phyloP scores from a whole-genome alignment of 1,139 yeast genomes.

The Ogataea hybrid region DNA sequence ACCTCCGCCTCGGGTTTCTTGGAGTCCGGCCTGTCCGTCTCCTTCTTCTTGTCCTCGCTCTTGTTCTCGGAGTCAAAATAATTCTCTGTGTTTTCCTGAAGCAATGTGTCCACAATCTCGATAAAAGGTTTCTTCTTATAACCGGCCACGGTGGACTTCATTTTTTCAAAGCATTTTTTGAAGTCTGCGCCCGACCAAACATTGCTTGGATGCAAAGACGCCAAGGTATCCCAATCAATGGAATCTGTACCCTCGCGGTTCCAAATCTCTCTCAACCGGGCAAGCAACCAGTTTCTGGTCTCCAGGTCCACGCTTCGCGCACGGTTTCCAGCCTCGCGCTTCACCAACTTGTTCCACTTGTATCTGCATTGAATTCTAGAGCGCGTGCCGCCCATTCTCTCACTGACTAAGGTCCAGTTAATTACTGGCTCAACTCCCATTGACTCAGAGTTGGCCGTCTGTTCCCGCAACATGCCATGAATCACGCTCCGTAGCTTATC shows the following conservation, averaged over 20 bases:
- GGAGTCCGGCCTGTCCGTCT: not conserved
- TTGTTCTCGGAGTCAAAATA: constrained; percentile 9
- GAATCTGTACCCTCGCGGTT: constrained; percentile 35
- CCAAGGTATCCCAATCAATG: constrained; percentile 64
- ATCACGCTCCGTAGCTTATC: constrained; percentile 56
- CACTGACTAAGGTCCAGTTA: constrained; percentile 91
- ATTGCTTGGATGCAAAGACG: constrained; percentile 41
- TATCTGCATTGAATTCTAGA: constrained; percentile 93
- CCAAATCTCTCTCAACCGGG: constrained; percentile 45
- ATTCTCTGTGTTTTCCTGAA: constrained; percentile 14
- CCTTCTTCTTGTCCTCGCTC: constrained; percentile 7
- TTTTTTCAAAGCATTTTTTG: constrained; percentile 42
- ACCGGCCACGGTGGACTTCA: constrained; percentile 41
- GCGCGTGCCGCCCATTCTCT: constrained; percentile 81
- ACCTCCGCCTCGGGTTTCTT: constrained; percentile 13
- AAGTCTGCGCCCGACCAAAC: constrained; percentile 48
- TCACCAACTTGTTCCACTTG: constrained; percentile 83
- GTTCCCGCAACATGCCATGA: constrained; percentile 36
- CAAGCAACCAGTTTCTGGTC: constrained; percentile 59
- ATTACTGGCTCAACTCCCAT: constrained; percentile 38
- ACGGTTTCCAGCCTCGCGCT: constrained; percentile 54
- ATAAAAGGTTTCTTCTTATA: constrained; percentile 38
- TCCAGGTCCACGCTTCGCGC: constrained; percentile 47
- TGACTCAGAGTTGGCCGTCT: constrained; percentile 12
- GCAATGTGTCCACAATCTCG: constrained; percentile 34